Evolutionary conservation across 768 basidiomycete genomes (phyloP).

Genomic region (Pisolithus microcarpus): DNA sequence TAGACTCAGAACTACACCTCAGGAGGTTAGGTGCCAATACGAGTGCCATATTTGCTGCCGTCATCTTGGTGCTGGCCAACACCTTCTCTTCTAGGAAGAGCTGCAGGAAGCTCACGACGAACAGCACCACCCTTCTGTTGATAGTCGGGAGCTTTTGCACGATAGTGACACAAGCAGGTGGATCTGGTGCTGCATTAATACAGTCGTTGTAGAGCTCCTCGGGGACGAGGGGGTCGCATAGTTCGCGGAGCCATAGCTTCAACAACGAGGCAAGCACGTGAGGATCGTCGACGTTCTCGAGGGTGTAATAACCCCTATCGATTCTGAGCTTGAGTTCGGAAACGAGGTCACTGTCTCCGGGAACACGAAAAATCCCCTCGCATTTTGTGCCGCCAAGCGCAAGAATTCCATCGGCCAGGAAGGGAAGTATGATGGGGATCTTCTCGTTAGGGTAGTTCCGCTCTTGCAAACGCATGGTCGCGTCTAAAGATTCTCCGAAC

Average conservation of each 20-base stretch:
- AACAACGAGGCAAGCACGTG: conserved; percentile 84
- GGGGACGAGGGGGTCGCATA: conserved; percentile 87
- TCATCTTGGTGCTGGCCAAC: conserved; percentile 79
- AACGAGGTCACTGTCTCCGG: conserved; percentile 85
- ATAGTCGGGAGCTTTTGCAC: conserved; percentile 75
- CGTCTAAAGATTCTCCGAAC: conserved; percentile 85
- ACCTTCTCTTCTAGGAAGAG: conserved; percentile 77
- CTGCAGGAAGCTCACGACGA: conserved; percentile 87
- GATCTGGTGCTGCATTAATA: conserved; percentile 58
- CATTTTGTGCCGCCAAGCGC: conserved; percentile 77
- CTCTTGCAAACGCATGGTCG: conserved; percentile 76
- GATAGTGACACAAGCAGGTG: conserved; percentile 64
- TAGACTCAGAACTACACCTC: conserved; percentile 80
- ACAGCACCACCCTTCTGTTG: conserved; percentile 80
- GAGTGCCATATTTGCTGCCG: conserved; percentile 76
- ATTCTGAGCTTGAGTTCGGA: conserved; percentile 85
- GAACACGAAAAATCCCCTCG: conserved; percentile 91
- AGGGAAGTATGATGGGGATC: conserved; percentile 89
- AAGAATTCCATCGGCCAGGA: conserved; percentile 87
- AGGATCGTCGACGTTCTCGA: conserved; percentile 86
- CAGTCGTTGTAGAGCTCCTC: conserved; percentile 90
- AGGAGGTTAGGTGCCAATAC: conserved; percentile 91
- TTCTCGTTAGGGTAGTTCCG: conserved; percentile 78
- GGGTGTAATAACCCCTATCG: conserved; percentile 84
- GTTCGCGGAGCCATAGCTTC: conserved; percentile 90